phyloP scores from a whole-genome alignment of 2,329 filamentous ascomycete genomes.

The Mollisiaceae sp. region DNA sequence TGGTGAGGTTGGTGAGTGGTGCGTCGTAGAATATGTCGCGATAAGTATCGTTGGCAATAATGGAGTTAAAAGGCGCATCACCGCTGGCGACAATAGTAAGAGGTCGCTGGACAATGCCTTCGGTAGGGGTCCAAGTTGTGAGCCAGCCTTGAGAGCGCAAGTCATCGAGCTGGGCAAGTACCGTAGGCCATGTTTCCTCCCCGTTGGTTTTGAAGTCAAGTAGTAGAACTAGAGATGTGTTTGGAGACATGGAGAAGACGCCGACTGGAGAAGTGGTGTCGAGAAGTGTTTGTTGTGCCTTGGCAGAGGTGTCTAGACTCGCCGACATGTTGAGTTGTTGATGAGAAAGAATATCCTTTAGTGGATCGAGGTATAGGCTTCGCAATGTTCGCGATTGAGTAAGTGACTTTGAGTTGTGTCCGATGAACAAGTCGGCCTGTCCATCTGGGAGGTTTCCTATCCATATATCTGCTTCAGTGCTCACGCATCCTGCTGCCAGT shows the following conservation, averaged over 20 bases:
- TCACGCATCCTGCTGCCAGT: constrained; percentile 60
- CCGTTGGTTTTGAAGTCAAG: constrained; percentile 56
- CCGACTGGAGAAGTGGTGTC: constrained; percentile 7
- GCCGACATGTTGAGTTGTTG: constrained; percentile 48
- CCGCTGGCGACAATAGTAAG: constrained; percentile 57
- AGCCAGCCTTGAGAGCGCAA: constrained; percentile 47
- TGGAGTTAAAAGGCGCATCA: constrained; percentile 48
- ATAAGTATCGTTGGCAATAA: constrained; percentile 45
- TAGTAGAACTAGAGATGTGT: constrained; percentile 48
- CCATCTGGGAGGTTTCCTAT: constrained; percentile 53
- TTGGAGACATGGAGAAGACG: constrained; percentile 16
- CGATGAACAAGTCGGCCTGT: constrained; percentile 52
- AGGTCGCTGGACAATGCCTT: constrained; percentile 39
- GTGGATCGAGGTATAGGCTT: constrained; percentile 63
- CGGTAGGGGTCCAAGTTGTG: constrained; percentile 44
- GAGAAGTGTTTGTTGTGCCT: background rate
- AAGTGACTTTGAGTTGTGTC: constrained; percentile 60
- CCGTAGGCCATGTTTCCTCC: constrained; percentile 44
- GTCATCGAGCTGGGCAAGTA: constrained; percentile 47
- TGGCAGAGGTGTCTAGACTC: background rate
- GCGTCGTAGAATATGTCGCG: constrained; percentile 55
- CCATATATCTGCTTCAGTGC: constrained; percentile 66
- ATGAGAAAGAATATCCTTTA: constrained; percentile 57
- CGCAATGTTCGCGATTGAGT: constrained; percentile 58
- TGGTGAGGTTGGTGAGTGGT: constrained; percentile 41